Conservation (phyloP, 257 asterid species). For the Solanum okadae region DNA sequence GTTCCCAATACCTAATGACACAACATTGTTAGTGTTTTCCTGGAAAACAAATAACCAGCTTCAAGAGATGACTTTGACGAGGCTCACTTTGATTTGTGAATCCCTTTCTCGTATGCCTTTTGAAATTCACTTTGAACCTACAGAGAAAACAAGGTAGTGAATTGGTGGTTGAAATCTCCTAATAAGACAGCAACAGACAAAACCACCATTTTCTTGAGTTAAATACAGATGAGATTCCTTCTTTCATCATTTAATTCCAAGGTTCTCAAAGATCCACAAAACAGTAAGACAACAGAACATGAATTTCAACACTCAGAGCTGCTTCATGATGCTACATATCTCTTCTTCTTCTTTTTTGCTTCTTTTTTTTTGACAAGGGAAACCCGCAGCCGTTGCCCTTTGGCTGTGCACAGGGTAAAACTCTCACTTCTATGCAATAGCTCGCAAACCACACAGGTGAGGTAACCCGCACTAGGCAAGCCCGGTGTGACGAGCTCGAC, state of each 20-base stretch:
- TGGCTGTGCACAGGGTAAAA: neutral
- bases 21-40: conserved; percentile 13
- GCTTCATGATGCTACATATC: neutral
- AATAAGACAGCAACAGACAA: neutral
- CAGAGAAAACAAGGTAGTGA: conserved; percentile 12
- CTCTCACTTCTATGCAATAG: neutral
- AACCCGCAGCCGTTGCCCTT: neutral
- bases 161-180: conserved; percentile 10
- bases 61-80: neutral
- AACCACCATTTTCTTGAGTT: neutral
- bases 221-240: neutral
- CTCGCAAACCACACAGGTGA: neutral
- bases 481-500: neutral
- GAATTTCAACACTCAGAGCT: neutral
- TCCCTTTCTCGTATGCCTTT: conserved; percentile 96
- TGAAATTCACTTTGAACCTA: conserved; percentile 98
- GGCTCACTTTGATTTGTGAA: conserved; percentile 90
- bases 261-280: neutral
- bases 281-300: neutral
- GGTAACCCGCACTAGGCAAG: neutral
- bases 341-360: neutral
- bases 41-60: neutral
- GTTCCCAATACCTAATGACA: conserved; percentile 81
- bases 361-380: neutral
- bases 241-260: neutral